A percentile compares a stretch with the other conserved stretches of the same genome.
Conservation (phyloP, 257 asterid genomes). For the Nicotiana tabacum region DNA sequence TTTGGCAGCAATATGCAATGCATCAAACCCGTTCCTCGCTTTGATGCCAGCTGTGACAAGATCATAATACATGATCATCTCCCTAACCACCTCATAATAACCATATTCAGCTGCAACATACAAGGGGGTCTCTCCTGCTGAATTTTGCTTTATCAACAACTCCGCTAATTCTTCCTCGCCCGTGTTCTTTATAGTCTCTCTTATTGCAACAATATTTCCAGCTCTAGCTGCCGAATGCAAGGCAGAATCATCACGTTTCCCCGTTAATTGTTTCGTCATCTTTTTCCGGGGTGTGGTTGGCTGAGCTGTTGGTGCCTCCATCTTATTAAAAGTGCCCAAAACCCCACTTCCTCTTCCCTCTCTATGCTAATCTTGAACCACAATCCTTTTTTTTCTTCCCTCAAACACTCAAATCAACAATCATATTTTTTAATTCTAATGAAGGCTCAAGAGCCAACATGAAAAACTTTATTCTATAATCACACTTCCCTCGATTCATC, state of each 20-base stretch:
- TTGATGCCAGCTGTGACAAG: constrained; percentile 42
- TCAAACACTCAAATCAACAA: constrained; percentile 34
- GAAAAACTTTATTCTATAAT: background rate
- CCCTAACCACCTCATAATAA: constrained; percentile 34
- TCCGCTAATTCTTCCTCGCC: constrained; percentile 30
- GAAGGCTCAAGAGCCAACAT: background rate
- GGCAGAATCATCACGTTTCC: constrained; percentile 40
- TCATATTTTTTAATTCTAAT: constrained; percentile 16
- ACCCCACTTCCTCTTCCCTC: background rate
- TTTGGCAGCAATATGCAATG: constrained; percentile 51
- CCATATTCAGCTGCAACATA: constrained; percentile 53
- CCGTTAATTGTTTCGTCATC: constrained; percentile 51
- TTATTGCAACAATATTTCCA: constrained; percentile 29
- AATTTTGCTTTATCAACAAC: constrained; percentile 30
- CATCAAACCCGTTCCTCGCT: constrained; percentile 48
- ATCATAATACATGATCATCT: constrained; percentile 36
- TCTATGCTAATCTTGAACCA: constrained; percentile 4
- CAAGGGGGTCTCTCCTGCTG: constrained; percentile 41
- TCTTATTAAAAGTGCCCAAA: background rate
- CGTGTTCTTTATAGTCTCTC: constrained; percentile 12
- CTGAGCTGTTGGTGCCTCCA: constrained; percentile 8
- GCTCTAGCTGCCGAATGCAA: constrained; percentile 51
- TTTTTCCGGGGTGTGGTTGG: constrained; percentile 25
- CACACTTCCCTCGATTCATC: background rate
- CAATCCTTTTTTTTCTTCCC: constrained; percentile 26